A percentile compares a stretch with the other conserved stretches of the same genome.
Evolutionary conservation across 1,139 yeast species (phyloP).

Genomic region (Nakaseomyces sp.): DNA sequence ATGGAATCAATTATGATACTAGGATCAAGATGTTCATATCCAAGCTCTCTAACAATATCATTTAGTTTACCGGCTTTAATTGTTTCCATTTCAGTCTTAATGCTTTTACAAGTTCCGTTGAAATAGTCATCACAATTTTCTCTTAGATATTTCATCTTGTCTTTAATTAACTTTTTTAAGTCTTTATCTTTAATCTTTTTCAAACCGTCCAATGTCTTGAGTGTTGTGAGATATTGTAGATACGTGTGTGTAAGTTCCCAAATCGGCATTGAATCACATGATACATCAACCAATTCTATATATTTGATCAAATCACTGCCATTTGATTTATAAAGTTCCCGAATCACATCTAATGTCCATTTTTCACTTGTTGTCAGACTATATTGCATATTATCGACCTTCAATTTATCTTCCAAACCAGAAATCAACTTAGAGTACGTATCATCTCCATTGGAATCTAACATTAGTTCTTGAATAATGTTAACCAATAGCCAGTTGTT

Average conservation of each 20-base stretch:
- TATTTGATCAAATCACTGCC: conserved; percentile 12
- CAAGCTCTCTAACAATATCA: conserved; percentile 10
- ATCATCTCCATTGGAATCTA: conserved; percentile 16
- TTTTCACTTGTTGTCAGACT: conserved; percentile 15
- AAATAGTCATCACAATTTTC: conserved; percentile 19
- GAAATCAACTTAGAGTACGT: background rate
- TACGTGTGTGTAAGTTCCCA: conserved; percentile 17
- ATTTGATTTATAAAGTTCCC: conserved; percentile 13
- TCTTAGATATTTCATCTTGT: conserved; percentile 16
- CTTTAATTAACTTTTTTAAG: conserved; percentile 16
- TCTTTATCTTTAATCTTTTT: conserved; percentile 24
- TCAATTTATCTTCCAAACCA: conserved; percentile 7
- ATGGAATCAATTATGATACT: conserved; percentile 10
- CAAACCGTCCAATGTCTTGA: conserved; percentile 30
- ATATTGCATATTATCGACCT: background rate
- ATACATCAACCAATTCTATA: background rate
- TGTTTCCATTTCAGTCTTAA: conserved; percentile 9
- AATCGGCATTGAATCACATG: background rate
- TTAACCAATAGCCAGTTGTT: conserved; percentile 14
- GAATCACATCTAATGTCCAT: conserved; percentile 19
- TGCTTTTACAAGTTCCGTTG: conserved; percentile 8
- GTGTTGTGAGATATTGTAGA: conserved; percentile 22
- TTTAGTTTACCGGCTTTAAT: conserved; percentile 9
- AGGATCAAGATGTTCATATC: conserved; percentile 10
- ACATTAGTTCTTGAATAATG: conserved; percentile 21